Conservation (phyloP, 2,329 filamentous ascomycete species). For the Tolypocladium endophyticum region DNA sequence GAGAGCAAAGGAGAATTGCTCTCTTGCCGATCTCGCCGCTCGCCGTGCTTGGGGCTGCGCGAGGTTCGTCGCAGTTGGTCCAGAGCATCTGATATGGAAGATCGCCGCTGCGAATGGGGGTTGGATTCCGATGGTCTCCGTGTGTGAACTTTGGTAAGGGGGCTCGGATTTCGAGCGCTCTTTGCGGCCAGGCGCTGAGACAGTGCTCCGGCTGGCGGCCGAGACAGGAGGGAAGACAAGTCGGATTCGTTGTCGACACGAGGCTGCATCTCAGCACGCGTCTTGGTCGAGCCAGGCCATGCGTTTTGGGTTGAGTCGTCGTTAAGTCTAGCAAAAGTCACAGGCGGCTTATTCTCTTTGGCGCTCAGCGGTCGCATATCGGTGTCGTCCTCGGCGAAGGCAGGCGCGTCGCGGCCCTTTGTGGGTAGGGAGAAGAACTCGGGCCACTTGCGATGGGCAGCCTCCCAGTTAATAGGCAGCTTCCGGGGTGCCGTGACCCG, state of each 20-base stretch:
- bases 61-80: conserved; percentile 24
- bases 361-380: conserved; percentile 24
- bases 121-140: conserved; percentile 17
- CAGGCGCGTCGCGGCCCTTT: conserved; percentile 16
- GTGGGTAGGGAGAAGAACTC: conserved; percentile 34
- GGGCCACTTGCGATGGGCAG: conserved; percentile 39
- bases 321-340: conserved; percentile 18
- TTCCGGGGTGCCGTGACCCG: conserved; percentile 28
- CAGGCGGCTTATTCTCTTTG: conserved; percentile 37
- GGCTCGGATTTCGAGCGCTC: conserved; percentile 22
- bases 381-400: conserved; percentile 18
- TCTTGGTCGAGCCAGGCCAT: conserved; percentile 28
- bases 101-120: conserved; percentile 12
- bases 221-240: conserved; percentile 32
- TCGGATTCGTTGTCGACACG: conserved; percentile 43
- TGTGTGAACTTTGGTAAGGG: conserved; percentile 24
- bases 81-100: conserved; percentile 22
- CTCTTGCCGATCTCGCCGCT: conserved; percentile 11
- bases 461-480: conserved; percentile 32
- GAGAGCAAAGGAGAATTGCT: conserved; percentile 23
- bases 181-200: conserved; percentile 16
- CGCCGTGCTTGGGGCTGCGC: conserved; percentile 15
- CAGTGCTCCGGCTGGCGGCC: conserved; percentile 21
- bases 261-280: conserved; percentile 41
- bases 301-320: conserved; percentile 32